Evolutionary conservation across 192 early-diverging fungal species (phyloP).

Genomic region (Hyaloraphidium curvatum): DNA sequence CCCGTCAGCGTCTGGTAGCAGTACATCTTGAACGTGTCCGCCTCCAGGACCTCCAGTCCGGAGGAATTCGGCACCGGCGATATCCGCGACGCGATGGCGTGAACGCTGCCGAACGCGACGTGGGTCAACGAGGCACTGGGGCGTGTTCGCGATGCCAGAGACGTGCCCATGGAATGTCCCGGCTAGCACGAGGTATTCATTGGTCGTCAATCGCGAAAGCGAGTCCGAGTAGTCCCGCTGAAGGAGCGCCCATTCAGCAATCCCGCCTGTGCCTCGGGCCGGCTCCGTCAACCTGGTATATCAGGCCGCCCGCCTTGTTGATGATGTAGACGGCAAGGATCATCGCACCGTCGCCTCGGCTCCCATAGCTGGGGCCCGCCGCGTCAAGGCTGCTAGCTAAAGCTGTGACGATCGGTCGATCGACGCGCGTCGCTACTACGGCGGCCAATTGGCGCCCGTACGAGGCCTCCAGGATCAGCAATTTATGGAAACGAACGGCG

Average conservation of each 20-base stretch:
- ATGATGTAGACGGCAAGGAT: slow-evolving; percentile 67
- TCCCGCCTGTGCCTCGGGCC: not conserved
- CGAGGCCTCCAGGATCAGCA: too few species aligned
- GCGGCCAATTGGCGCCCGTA: too few species aligned
- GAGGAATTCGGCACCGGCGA: slow-evolving; percentile 61
- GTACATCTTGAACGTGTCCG: slow-evolving; percentile 72
- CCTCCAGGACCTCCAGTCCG: slow-evolving; percentile 83
- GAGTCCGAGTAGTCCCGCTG: slow-evolving; percentile 73
- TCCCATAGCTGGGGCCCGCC: too few species aligned
- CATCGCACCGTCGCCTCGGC: too few species aligned
- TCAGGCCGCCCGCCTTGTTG: slow-evolving; percentile 20
- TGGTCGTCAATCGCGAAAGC: slow-evolving; percentile 64
- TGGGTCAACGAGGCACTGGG: not conserved
- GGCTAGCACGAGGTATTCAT: slow-evolving; percentile 94
- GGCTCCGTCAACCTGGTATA: not conserved
- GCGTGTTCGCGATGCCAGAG: not conserved
- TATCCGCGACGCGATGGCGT: slow-evolving; percentile 85
- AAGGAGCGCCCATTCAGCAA: slow-evolving; percentile 87
- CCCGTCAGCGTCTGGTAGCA: slow-evolving; percentile 90
- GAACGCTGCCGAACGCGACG: slow-evolving; percentile 41
- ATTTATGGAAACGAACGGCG: too few species aligned
- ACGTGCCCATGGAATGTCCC: slow-evolving; percentile 87
- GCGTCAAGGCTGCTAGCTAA: too few species aligned
- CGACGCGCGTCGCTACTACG: too few species aligned
- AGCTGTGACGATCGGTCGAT: too few species aligned